Conservation (phyloP, 2,329 filamentous ascomycete species). For the Stemphylium beticola region DNA sequence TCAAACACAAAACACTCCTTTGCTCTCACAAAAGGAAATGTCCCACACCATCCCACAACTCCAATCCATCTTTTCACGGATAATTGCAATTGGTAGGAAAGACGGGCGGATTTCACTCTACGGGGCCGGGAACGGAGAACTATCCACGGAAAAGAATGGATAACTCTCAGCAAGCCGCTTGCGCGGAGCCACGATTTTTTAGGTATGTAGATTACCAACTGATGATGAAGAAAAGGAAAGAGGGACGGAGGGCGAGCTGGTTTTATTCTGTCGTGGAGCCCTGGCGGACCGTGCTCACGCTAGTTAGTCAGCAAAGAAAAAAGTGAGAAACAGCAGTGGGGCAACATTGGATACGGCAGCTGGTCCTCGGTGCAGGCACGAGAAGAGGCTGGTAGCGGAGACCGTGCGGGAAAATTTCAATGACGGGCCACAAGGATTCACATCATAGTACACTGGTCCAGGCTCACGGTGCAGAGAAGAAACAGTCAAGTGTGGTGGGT, state of each 20-base stretch:
- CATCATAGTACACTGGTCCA: neutral
- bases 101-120: conserved; percentile 47
- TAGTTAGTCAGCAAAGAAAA: conserved; percentile 15
- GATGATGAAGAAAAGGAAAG: conserved; percentile 42
- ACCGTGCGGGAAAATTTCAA: neutral
- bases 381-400: neutral
- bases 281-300: neutral
- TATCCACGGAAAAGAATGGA: conserved; percentile 43
- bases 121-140: conserved; percentile 54
- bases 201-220: conserved; percentile 45
- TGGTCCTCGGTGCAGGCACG: neutral
- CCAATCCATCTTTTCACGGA: conserved; percentile 52
- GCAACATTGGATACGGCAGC: neutral
- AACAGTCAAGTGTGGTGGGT: conserved; percentile 20
- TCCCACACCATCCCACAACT: conserved; percentile 53
- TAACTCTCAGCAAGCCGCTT: conserved; percentile 53
- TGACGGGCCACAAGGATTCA: neutral
- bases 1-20: neutral
- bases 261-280: conserved; percentile 21
- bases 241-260: conserved; percentile 24
- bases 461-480: neutral
- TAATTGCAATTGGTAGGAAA: conserved; percentile 48
- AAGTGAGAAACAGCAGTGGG: neutral
- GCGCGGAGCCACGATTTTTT: conserved; percentile 50
- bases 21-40: conserved; percentile 21